Evolutionary conservation across 768 basidiomycete species (phyloP), one percentile per base, ranked within the genome.

Genomic region (Russula sp.): DNA sequence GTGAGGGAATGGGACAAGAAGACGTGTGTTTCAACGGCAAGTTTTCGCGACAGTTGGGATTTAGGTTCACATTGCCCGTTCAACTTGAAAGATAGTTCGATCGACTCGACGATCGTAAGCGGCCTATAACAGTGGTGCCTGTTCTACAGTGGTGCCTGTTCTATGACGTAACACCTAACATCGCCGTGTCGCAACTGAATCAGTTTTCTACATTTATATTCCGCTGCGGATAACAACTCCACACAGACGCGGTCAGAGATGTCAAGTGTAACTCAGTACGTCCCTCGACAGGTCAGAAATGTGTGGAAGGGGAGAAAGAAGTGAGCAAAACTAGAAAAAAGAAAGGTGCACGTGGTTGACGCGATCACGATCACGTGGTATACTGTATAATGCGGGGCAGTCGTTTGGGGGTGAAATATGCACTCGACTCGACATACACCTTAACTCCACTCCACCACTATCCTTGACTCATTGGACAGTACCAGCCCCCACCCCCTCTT

Each of bases 331-430:
- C 25, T 8, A 5, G 43, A 42, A n/a, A 13, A 18, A 14, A 16
- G 3, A 22, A 20, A 22, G 13, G 7, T 13, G 22, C 59, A 61
- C 60, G 60, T 61, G 60, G 41, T 16, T 16, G 48, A 34, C 22
- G 25, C 39, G 10, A 22, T n/a, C 53, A 14, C 59, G 60, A 48
- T 61, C 60, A n/a, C 60, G 60, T 61, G 55, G 56, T n/a, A n/a
- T n/a, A n/a, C n/a, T 51, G 42, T 48, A 29, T 29, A n/a, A n/a
- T 29, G 25, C 25, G 47, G 47, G 38, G 39, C 14, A n/a, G n/a
- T 25, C n/a, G 58, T 50, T 50, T 50, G 49, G 25, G 25, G 25
- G 25, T 1, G 25, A 29, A 29, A 29, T 29, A 29, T 13, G 22
- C 7, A 45, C 46, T 8, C 2, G 11, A 25, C 13, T 25, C 14